Base-by-base conservation (phyloP, 192 early-diverging fungal genomes). In the Dissophora globulifera region DNA sequence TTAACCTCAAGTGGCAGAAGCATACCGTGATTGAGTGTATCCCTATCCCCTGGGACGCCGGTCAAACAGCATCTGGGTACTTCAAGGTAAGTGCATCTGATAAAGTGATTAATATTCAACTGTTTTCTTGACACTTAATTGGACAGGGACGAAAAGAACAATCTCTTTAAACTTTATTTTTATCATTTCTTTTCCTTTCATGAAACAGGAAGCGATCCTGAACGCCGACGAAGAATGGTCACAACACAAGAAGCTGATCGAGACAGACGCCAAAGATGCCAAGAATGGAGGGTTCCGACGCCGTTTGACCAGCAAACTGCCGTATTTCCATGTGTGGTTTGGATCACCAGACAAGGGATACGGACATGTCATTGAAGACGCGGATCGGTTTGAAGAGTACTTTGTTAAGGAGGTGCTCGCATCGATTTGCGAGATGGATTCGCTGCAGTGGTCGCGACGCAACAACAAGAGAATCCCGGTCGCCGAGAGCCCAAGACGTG, bases 261-360 rank as follows among this genome's bases (percentile, higher is more conserved):
- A 91, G 65, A 60, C 80, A 1, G 87, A 90, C 53, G 52, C 79
- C 10, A 79, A 81, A 15, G 42, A 50, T 9, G 23, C 63, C 1
- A 29, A 30, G 2, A 79, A 84, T 22, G 85, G 86, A 49, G 93
- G 92, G 25, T 93, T 94, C 70, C 85, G 92, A 51, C 69, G 85
- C 33, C 80, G 84, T 9, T 83, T 94, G 82, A 87, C 89, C 8
- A 83, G 87, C 11, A 88, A 97, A 35, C 45, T 98, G 79, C 95
- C 97, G 2, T 99, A 95, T 72, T 96, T 99, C 69, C 97, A 99
- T 57, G 94, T 98, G 2, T 99, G 97, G 97, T 93, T 94, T 66
- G 90, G 93, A 49, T 76, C 72, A 5, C 89, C 92, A 9, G 87
- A 94, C 63, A 86, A 89, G 31, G 95, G 97, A 2, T 87, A 90